Conservation (phyloP, 495 filamentous ascomycete genomes). For the Platismatia glauca region DNA sequence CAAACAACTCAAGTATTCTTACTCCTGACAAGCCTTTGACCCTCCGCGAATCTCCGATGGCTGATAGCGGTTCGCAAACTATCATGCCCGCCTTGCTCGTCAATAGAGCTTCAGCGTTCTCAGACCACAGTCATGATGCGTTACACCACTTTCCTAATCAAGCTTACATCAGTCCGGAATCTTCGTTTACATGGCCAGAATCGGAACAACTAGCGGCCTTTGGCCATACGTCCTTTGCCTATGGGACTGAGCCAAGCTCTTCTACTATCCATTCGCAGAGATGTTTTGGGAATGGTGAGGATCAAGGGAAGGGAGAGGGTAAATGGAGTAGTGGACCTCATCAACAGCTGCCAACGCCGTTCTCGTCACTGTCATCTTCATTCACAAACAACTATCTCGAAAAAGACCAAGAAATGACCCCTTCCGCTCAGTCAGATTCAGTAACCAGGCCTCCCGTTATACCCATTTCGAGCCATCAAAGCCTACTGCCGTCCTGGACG, state of each 20-base stretch:
- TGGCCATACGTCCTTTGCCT: background rate
- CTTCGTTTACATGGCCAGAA: constrained; percentile 2
- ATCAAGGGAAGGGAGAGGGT: background rate
- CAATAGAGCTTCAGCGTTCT: constrained; percentile 6
- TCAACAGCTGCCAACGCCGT: constrained; percentile 2
- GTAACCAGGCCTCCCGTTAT: background rate
- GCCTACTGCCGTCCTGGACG: constrained; percentile 2
- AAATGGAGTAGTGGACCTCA: background rate
- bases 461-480: background rate
- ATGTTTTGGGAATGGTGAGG: background rate
- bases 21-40: background rate
- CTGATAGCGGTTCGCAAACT: background rate
- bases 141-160: background rate
- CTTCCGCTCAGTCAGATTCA: background rate
- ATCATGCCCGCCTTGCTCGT: constrained; percentile 3
- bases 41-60: background rate
- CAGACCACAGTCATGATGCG: background rate
- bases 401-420: background rate
- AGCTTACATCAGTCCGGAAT: background rate
- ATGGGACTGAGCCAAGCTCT: background rate
- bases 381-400: background rate
- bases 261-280: background rate
- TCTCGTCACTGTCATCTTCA: background rate
- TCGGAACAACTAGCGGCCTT: background rate
- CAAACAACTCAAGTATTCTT: background rate